A percentile compares a stretch with the other conserved stretches of the same genome.
Conservation (phyloP, 2,329 filamentous ascomycete species). For the Diaporthe destruens region DNA sequence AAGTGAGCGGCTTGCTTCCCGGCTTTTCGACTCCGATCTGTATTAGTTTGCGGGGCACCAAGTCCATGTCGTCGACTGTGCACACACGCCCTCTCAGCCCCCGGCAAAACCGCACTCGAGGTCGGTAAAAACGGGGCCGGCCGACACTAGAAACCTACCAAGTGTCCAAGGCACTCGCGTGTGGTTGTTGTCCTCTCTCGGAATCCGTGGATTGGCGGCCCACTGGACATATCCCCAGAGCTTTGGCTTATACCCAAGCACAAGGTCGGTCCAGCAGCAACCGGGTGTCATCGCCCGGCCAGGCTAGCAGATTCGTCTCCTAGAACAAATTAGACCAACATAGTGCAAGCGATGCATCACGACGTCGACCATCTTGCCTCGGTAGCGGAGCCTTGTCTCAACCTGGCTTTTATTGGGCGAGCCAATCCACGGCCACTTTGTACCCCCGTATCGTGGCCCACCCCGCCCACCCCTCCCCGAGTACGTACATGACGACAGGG, state of each 20-base stretch:
- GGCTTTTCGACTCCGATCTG: constrained; percentile 11
- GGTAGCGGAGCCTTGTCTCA: constrained; percentile 12
- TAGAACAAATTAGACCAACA: background rate
- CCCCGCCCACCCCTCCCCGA: background rate
- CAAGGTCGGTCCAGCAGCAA: constrained; percentile 23
- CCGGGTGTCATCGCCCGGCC: constrained; percentile 16
- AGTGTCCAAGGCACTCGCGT: constrained; percentile 34
- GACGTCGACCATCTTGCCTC: constrained; percentile 16
- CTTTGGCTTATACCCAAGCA: constrained; percentile 14
- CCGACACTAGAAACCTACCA: constrained; percentile 42
- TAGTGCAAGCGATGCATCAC: constrained; percentile 9
- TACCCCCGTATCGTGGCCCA: constrained; percentile 10
- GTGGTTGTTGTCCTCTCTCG: constrained; percentile 1
- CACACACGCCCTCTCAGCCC: constrained; percentile 24
- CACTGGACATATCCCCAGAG: constrained; percentile 22
- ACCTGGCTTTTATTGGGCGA: constrained; percentile 25
- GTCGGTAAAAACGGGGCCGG: constrained; percentile 44
- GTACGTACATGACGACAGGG: constrained; percentile 33
- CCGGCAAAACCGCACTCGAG: constrained; percentile 19
- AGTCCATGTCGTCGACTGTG: background rate
- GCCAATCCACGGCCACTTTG: constrained; percentile 24
- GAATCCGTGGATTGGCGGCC: background rate
- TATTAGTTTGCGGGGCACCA: constrained; percentile 19
- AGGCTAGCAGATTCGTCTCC: constrained; percentile 2
- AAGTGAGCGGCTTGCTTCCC: background rate